Base-by-base conservation (phyloP, 345 rosid species). In the Gossypium turneri region DNA sequence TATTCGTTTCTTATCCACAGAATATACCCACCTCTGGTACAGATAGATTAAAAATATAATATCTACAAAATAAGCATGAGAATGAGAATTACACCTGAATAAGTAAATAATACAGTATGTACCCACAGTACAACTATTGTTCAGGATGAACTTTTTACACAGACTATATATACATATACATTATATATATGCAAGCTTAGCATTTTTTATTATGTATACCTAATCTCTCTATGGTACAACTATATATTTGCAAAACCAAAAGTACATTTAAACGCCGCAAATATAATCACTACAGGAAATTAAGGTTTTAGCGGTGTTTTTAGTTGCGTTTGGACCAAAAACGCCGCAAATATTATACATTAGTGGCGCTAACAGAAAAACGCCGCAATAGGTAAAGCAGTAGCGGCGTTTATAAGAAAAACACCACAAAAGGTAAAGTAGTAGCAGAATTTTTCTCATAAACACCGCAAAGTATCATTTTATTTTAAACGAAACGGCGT, bases 1-100 rank as follows among this genome's bases (percentile, higher is more conserved):
- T 41, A 93, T 77, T 13, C 99, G 97, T 11, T 88, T 75, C 85
- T 81, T 95, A 85, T 93, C 99, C 79, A 93, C 99, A 0, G 97
- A 97, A 83, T 96, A 96, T 24, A 69, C 24, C 98, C 97, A 95
- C 79, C 93, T 88, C 82, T 95, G 98, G 82, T 96, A 96, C 56
- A 96, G 56, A 80, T 90, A 93, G 80, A 96, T 96, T 85, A 92
- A 82, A 79, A 96, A 96, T 85, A 92, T 92, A 73, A 92, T 64
- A 87, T 96, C 98, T 96, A 94, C 90, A 85, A 76, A 75, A 20
- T 17, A 11, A n/a, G 58, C 67, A 58, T 43, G 4, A 57, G 10
- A 8, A 63, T 16, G n/a, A 43, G 64, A 69, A 6, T 61, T 11
- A 7, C 44, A 2, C 66, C 57, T 15, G 3, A 61, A 53, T 27